Evolutionary conservation across 768 basidiomycete species (phyloP), one percentile per base, ranked within the genome.

Genomic region (Russula compacta): DNA sequence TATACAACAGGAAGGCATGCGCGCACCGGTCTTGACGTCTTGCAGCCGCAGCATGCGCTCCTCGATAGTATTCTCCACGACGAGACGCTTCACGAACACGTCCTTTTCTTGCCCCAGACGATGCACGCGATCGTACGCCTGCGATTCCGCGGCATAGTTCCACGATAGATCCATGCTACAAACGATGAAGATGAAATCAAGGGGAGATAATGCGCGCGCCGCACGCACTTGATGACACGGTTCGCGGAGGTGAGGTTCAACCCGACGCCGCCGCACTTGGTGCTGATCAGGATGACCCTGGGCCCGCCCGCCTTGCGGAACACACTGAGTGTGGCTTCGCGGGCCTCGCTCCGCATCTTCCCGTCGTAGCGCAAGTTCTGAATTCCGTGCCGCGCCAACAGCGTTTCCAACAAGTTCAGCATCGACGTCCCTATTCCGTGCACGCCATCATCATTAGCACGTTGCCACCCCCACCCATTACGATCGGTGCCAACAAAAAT

Each of bases 21-120:
- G n/a, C n/a, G 35, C 50, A 80, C 82, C 79, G 44, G 74, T 75
- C 73, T 89, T 89, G 14, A 83, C 81, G 7, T 84, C 81, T 68
- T 90, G 88, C 11, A 93, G 73, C 19, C 74, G 75, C 48, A 89
- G 73, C 78, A 93, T 87, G 21, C 85, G 81, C 67, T 92, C 86
- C 71, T 92, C 91, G 55, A 87, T 84, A 2, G 86, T 86, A 65
- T 87, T 72, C 63, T 78, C 75, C 8, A 88, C 81, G 11, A 87
- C 80, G 2, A 87, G 73, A 21, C 86, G 82, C 69, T 86, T 85
- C 61, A 88, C 80, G 64, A 76, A 80, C 1, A 89, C 87, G 33
- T 79, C 72, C 68, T 87, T 87, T 62, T 83, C 79, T 68, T 89
- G 86, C 0, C 87, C 85, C 48, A 86, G 80, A 24, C 86, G 81